phyloP scores from a whole-genome alignment of 2,329 filamentous ascomycete species.

The Arthrobotrys pseudoclavata region DNA sequence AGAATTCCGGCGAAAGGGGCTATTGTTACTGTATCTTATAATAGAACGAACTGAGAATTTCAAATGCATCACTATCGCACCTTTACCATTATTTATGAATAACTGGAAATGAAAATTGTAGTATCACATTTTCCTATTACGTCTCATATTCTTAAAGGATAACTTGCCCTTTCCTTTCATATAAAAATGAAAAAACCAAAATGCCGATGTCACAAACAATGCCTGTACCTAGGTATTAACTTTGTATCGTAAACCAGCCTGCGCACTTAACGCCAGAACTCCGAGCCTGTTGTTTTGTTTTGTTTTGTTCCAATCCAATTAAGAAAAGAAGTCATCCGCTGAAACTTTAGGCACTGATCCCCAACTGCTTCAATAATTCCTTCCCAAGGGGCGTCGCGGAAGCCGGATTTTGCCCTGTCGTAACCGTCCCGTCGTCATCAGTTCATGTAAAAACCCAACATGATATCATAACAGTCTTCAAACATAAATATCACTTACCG shows the following conservation, averaged over 20 bases:
- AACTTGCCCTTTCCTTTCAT: not conserved
- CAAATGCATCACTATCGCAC: not conserved
- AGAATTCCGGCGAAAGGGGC: not conserved
- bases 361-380: conserved; percentile 55
- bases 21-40: not conserved
- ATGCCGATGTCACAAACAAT: conserved; percentile 29
- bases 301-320: not conserved
- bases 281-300: not conserved
- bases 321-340: not conserved
- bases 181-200: not conserved
- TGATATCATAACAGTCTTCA: not conserved
- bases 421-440: not conserved
- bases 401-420: conserved; percentile 48
- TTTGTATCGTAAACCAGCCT: conserved; percentile 28
- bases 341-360: conserved; percentile 33
- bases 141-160: conserved; percentile 3
- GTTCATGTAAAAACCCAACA: conserved; percentile 5
- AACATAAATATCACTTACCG: conserved; percentile 37
- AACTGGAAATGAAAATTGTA: not conserved
- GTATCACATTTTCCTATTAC: not conserved
- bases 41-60: not conserved
- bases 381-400: conserved; percentile 34
- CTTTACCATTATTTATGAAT: not conserved
- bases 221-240: conserved; percentile 28
- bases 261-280: conserved; percentile 18